These are phyloP conservation scores for Curvularia verruculosa DNA, from an alignment of 2,329 filamentous ascomycete genomes.

Conservation along the genomic window DNA sequence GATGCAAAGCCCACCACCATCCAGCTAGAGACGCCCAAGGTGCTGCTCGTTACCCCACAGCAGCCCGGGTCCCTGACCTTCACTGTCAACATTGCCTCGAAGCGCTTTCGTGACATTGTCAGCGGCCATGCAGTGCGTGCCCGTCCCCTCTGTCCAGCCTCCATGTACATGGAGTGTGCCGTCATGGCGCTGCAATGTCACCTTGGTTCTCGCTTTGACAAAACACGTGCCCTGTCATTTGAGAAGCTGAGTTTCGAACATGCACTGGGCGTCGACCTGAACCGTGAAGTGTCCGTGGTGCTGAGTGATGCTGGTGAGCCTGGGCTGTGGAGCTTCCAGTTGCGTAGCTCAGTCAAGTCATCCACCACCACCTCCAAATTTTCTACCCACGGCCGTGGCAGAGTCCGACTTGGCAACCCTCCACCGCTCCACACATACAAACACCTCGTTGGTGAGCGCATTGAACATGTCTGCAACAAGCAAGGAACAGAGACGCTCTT, in stretches of 20 bases:
- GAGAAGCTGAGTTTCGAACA: constrained; percentile 5
- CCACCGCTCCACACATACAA: constrained; percentile 2
- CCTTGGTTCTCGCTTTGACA: constrained; percentile 2
- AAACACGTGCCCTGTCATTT: not conserved
- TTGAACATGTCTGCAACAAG: constrained; percentile 1
- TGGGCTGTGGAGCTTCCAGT: constrained; percentile 2
- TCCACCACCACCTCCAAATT: not conserved
- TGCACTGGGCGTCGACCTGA: constrained; percentile 3
- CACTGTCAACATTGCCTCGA: constrained; percentile 4
- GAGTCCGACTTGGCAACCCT: not conserved
- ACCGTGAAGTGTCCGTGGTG: not conserved
- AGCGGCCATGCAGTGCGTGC: constrained; percentile 4
- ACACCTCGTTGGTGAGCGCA: not conserved
- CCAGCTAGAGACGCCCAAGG: not conserved
- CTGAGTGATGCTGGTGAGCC: constrained; percentile 4
- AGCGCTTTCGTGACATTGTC: constrained; percentile 5
- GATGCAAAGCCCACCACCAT: not conserved
- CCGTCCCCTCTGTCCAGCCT: constrained; percentile 2
- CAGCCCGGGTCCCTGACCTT: constrained; percentile 5
- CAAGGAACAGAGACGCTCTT: not conserved
- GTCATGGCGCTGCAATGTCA: constrained; percentile 5
- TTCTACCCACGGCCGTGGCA: constrained; percentile 1
- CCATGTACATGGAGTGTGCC: constrained; percentile 8
- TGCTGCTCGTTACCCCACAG: not conserved
- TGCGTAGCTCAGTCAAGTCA: not conserved